Percentiles rank a stretch among this genome's conserved stretches.
Evolutionary conservation across 768 basidiomycete species (phyloP).

Genomic region (Panus rudis): DNA sequence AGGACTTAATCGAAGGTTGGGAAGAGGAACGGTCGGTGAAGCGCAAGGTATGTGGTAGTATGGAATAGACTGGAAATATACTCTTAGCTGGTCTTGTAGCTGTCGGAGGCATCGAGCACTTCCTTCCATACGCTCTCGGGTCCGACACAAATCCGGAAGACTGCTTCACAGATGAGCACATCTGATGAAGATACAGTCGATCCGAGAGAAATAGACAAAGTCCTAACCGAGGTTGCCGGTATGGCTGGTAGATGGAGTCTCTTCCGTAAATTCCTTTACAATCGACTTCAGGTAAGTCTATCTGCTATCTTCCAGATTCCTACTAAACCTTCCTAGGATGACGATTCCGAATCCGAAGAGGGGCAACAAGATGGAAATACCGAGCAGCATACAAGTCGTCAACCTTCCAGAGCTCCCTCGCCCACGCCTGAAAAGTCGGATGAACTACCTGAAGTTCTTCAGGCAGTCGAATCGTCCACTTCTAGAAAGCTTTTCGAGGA

Average conservation of each 20-base stretch:
- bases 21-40: slow-evolving; percentile 83
- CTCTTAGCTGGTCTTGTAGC: not conserved
- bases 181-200: slow-evolving; percentile 59
- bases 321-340: slow-evolving; percentile 5
- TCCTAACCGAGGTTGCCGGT: slow-evolving; percentile 79
- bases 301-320: not conserved
- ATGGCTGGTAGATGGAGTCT: slow-evolving; percentile 91
- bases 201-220: slow-evolving; percentile 85
- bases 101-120: slow-evolving; percentile 6
- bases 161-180: slow-evolving; percentile 2
- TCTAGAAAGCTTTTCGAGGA: slow-evolving; percentile 58
- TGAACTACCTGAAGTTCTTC: slow-evolving; percentile 11
- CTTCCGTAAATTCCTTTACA: slow-evolving; percentile 81
- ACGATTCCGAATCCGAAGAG: not conserved
- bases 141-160: slow-evolving; percentile 20
- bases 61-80: not conserved
- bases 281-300: slow-evolving; percentile 53
- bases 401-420: not conserved
- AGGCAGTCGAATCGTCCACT: slow-evolving; percentile 39
- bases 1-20: slow-evolving; percentile 74
- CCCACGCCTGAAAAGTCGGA: not conserved
- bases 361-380: slow-evolving; percentile 3
- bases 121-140: slow-evolving; percentile 25
- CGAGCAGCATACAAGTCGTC: not conserved
- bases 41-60: slow-evolving; percentile 49